These are phyloP conservation scores for Diaporthe citrichinensis DNA, from an alignment of 2,329 filamentous ascomycete genomes.

Conservation along the genomic window DNA sequence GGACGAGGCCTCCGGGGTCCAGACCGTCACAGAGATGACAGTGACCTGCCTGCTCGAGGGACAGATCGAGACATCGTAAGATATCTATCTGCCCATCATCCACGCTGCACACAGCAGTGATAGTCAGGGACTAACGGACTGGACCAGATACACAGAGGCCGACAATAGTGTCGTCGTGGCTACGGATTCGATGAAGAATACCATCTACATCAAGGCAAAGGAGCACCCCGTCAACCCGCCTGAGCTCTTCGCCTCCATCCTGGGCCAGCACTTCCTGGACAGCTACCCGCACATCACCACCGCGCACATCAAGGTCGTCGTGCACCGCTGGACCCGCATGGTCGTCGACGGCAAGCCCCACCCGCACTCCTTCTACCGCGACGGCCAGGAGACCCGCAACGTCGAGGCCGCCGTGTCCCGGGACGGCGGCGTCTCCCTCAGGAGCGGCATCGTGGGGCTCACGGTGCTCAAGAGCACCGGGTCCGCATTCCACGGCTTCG, in stretches of 20 bases:
- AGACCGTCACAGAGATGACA: constrained; percentile 95
- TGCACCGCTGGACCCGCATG: constrained; percentile 94
- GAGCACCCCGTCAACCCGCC: constrained; percentile 92
- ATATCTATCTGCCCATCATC: constrained; percentile 21
- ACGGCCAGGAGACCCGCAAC: constrained; percentile 88
- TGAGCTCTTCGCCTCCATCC: constrained; percentile 88
- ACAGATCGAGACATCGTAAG: constrained; percentile 86
- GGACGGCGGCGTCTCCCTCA: constrained; percentile 79
- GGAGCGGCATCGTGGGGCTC: constrained; percentile 83
- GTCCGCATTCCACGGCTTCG: constrained; percentile 94
- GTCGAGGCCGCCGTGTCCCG: constrained; percentile 81
- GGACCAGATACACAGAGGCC: constrained; percentile 84
- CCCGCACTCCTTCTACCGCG: constrained; percentile 93
- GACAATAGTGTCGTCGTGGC: constrained; percentile 97
- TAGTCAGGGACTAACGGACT: constrained; percentile 11
- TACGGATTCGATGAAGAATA: constrained; percentile 99
- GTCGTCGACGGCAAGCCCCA: constrained; percentile 88
- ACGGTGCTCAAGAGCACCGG: constrained; percentile 96
- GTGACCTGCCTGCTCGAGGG: constrained; percentile 94
- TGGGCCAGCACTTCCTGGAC: constrained; percentile 90
- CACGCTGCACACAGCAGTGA: background rate
- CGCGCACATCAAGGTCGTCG: constrained; percentile 84
- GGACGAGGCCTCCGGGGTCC: constrained; percentile 80
- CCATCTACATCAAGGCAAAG: constrained; percentile 94
- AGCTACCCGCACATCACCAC: constrained; percentile 90